Evolutionary conservation across 768 basidiomycete genomes (phyloP), one percentile per base, ranked within the genome.

Genomic region (Leucosporidium creatinivorum): DNA sequence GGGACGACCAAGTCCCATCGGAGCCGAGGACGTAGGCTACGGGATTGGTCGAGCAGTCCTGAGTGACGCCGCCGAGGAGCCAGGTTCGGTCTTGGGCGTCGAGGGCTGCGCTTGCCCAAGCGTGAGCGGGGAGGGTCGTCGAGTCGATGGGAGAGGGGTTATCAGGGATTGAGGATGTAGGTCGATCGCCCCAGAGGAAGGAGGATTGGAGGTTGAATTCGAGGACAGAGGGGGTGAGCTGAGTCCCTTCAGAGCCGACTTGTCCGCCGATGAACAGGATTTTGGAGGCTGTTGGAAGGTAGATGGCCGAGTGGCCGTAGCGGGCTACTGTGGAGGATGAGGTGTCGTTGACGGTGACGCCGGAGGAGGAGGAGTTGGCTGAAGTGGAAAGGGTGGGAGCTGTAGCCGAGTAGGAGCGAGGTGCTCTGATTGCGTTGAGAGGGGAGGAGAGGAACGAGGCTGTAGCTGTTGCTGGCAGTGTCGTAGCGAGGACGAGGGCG

Each of bases 261-360:
- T 68, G 66, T 0, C 73, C 73, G 26, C 71, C 73, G 52, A 74
- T 58, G 33, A 73, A 51, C 50, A 74, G 59, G 58, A 74, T 57
- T 9, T 23, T 62, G 2, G 47, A 5, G 15, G 55, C 31, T 18
- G 66, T 36, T 4, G 54, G 25, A 33, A 73, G 66, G 65, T 67
- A 70, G 50, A 72, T 51, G 23, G 71, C 63, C 1, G 63, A 30
- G 59, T 74, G 73, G 1, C 73, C 73, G 60, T 73, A 74, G 21
- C 73, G 61, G 0, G 67, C 73, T 10, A 26, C 57, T 1, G 33
- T 39, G 23, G 57, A 9, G 23, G 36, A 17, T 44, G 39, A 44
- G 39, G 39, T 44, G 39, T 44, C 39, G 44, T 23, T 48, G 39
- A 28, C 33, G 63, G 33, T 33, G 52, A 9, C 15, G 15, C 31